These are phyloP conservation scores for Fusarium sp. DNA, from an alignment of 2,329 filamentous ascomycete genomes.

Conservation along the genomic window DNA sequence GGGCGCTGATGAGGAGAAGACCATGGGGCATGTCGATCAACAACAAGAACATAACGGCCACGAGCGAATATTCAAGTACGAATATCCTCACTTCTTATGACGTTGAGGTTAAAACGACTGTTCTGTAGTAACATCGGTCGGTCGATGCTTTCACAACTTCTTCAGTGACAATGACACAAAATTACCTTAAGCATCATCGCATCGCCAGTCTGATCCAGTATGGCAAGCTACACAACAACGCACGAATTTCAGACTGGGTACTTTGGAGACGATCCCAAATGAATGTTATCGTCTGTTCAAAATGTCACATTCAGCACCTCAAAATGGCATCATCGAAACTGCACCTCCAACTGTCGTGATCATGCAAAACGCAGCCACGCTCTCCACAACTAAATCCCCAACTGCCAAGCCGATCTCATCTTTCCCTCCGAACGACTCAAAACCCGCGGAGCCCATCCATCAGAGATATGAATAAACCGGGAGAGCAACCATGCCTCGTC, in stretches of 20 bases:
- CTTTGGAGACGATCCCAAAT: background rate
- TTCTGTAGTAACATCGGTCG: no score
- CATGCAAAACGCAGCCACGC: background rate
- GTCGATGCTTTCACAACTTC: background rate
- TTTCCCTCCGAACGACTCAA: background rate
- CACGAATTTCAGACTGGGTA: no score
- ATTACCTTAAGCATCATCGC: background rate
- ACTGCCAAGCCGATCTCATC: background rate
- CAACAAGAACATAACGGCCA: background rate
- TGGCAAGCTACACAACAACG: background rate
- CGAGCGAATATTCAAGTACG: accelerated
- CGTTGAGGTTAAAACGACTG: background rate
- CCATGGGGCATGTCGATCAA: background rate
- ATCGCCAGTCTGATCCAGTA: background rate
- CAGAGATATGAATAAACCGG: background rate
- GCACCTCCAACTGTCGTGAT: background rate
- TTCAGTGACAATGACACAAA: background rate
- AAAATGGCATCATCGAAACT: conserved; percentile 1
- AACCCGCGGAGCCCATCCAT: background rate
- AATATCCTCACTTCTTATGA: background rate
- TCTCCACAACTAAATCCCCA: background rate
- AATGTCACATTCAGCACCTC: background rate
- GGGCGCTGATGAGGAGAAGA: background rate
- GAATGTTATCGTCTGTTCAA: accelerated
- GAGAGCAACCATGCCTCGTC: conserved; percentile 3